Percentiles rank a stretch among this genome's conserved stretches.
Evolutionary conservation across 495 filamentous ascomycete genomes (phyloP).

Genomic region (Aspergillus incahuasiensis): DNA sequence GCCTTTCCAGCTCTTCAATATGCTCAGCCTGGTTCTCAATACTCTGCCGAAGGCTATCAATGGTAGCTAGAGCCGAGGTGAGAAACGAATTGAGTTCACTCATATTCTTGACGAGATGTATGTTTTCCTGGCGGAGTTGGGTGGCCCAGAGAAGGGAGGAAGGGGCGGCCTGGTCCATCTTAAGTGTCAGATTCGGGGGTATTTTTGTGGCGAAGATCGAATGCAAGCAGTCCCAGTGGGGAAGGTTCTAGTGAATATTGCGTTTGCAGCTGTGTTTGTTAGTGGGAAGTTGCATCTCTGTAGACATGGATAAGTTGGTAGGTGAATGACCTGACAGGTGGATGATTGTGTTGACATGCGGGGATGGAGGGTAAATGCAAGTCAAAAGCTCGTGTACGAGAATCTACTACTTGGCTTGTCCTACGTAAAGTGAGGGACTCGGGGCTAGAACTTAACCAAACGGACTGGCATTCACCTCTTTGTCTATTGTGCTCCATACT

Average conservation of each 20-base stretch:
- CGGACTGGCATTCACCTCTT: conserved; percentile 30
- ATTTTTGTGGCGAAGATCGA: not conserved
- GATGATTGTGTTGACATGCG: not conserved
- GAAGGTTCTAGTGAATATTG: not conserved
- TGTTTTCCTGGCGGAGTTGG: conserved; percentile 32
- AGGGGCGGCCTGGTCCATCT: conserved; percentile 4
- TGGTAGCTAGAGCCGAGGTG: conserved; percentile 5
- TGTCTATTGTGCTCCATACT: conserved; percentile 28
- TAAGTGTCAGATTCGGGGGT: not conserved
- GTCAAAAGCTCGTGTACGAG: not conserved
- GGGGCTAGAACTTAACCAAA: conserved; percentile 15
- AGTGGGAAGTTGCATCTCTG: not conserved
- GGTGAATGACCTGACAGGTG: not conserved
- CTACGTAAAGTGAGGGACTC: not conserved
- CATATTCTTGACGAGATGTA: conserved; percentile 21
- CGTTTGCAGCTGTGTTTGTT: not conserved
- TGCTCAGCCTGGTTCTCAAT: conserved; percentile 9
- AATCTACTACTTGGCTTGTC: not conserved
- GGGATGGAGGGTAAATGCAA: not conserved
- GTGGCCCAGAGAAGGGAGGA: conserved; percentile 33
- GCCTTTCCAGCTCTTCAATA: not conserved
- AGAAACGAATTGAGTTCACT: conserved; percentile 10
- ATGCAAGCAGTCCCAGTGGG: not conserved
- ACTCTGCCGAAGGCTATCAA: conserved; percentile 1
- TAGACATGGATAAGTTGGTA: not conserved